Evolutionary conservation across 441 rosid species (phyloP).

Genomic region (Raphanus hybrid): DNA sequence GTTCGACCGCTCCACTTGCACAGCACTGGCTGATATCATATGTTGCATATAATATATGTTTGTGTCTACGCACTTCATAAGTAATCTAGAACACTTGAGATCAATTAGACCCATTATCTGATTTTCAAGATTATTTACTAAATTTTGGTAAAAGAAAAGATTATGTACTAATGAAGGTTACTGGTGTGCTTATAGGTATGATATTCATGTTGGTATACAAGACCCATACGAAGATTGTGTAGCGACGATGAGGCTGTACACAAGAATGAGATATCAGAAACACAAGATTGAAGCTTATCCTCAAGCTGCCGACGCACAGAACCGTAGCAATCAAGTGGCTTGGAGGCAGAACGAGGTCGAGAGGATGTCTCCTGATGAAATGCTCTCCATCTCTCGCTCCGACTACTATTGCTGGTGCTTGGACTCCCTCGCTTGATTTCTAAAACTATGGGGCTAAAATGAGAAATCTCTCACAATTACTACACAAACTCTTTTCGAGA

Average conservation of each 20-base stretch:
- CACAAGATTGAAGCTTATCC: conserved; percentile 67
- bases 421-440: conserved; percentile 50
- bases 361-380: conserved; percentile 72
- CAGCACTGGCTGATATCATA: not conserved
- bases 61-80: not conserved
- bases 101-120: not conserved
- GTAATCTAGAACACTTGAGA: not conserved
- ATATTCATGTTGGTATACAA: conserved; percentile 77
- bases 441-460: not conserved
- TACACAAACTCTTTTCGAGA: not conserved
- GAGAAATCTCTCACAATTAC: not conserved
- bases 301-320: conserved; percentile 71
- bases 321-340: conserved; percentile 66
- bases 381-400: conserved; percentile 71
- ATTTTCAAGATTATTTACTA: conserved; percentile 7
- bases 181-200: conserved; percentile 52
- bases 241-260: conserved; percentile 86
- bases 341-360: conserved; percentile 85
- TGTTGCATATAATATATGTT: not conserved
- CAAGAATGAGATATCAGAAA: conserved; percentile 72
- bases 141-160: too few species aligned
- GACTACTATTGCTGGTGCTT: conserved; percentile 95
- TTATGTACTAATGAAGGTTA: not conserved
- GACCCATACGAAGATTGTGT: conserved; percentile 89
- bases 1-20: too few species aligned